Base-by-base conservation (phyloP, 345 rosid genomes). In the Erucastrum elatum region DNA sequence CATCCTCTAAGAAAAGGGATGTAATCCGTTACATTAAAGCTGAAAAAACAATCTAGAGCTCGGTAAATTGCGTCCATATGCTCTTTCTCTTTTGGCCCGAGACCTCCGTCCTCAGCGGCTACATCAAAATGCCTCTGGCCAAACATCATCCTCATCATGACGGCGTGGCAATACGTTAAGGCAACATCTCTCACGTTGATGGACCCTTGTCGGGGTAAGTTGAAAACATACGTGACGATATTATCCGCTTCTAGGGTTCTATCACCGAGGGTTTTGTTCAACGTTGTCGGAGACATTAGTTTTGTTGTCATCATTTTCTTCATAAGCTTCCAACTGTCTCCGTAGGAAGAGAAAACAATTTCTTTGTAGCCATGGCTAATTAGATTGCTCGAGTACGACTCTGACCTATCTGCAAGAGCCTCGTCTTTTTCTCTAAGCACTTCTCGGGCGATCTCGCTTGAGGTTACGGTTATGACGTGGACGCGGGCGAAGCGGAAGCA, bases 281-380 rank as follows among this genome's bases (percentile, higher is more conserved):
- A 41, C 13, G 49, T 41, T 41, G 49, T 41, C 49, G 49, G 49
- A 41, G 49, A 41, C 49, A 41, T 41, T 41, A 41, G 49, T 41
- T 41, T 41, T 41, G 49, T 41, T 13, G 49, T 41, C 77, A 68
- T 41, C n/a, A 80, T 12, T 67, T 76, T 71, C 71, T 79, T 79
- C 81, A 44, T 44, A 26, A 70, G 64, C 76, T 72, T 80, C 83
- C 73, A 76, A 3, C 35, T 70, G 13, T 72, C 65, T 2, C 79
- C 74, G 0, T 72, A 62, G 4, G 79, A 16, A 21, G 75, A 27
- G 1, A 83, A 58, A 31, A 0, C 2, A 0, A 68, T 8, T 3
- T n/a, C 63, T 41, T 41, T 41, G 49, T 41, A 41, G 49, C 49
- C 49, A 41, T 41, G 49, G 49, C 49, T 41, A 41, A 35, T 53